phyloP scores from a whole-genome alignment of 495 filamentous ascomycete genomes.

The Cenococcum geophilum region DNA sequence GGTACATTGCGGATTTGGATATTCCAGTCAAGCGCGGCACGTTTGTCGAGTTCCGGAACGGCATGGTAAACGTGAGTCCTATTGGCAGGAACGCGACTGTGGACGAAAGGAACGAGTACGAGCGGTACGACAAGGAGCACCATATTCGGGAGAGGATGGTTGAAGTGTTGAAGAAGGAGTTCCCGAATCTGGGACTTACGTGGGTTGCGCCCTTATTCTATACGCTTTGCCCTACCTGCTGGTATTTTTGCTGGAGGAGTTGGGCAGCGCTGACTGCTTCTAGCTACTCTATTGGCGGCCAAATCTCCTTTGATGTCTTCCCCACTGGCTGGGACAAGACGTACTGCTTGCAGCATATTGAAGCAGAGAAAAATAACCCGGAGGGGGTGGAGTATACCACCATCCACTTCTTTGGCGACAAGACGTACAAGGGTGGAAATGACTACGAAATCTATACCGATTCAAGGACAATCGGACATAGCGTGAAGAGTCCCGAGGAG shows the following conservation, averaged over 20 bases:
- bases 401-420: slow-evolving; percentile 98
- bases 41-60: slow-evolving; percentile 93
- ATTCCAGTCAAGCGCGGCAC: slow-evolving; percentile 88
- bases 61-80: slow-evolving; percentile 93
- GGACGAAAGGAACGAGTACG: slow-evolving; percentile 73
- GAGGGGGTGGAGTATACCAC: slow-evolving; percentile 70
- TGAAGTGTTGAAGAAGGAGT: slow-evolving; percentile 66
- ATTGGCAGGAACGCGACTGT: slow-evolving; percentile 82
- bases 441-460: slow-evolving; percentile 92
- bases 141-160: slow-evolving; percentile 69
- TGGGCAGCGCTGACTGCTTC: slow-evolving; percentile 11
- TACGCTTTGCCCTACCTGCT: not conserved
- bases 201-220: slow-evolving; percentile 43
- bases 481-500: slow-evolving; percentile 73
- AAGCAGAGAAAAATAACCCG: slow-evolving; percentile 64
- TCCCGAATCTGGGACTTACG: slow-evolving; percentile 78
- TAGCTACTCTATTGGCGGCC: slow-evolving; percentile 88
- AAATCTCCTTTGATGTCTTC: slow-evolving; percentile 98
- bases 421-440: slow-evolving; percentile 81
- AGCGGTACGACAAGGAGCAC: slow-evolving; percentile 69
- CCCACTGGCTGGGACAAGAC: slow-evolving; percentile 97
- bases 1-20: slow-evolving; percentile 80
- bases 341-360: slow-evolving; percentile 86
- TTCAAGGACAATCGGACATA: slow-evolving; percentile 72
- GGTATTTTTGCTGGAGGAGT: not conserved